phyloP scores from a whole-genome alignment of 2,329 filamentous ascomycete species.

The Hypomyces rosellus region DNA sequence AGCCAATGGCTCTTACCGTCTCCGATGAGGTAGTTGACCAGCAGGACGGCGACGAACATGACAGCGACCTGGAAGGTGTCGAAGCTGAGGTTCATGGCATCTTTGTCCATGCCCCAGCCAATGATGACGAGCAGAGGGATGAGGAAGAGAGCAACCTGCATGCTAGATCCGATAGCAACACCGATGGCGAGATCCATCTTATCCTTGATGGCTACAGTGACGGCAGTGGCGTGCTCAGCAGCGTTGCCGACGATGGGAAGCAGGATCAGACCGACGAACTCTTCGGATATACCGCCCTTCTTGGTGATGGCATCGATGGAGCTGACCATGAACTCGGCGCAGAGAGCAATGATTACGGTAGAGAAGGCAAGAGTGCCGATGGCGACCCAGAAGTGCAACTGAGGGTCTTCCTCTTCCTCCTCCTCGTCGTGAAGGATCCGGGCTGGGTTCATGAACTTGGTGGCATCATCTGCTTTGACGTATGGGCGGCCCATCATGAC shows the following conservation, averaged over 20 bases:
- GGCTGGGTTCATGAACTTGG: slow-evolving; percentile 37
- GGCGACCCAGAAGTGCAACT: slow-evolving; percentile 66
- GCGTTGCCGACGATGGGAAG: slow-evolving; percentile 80
- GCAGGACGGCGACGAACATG: slow-evolving; percentile 73
- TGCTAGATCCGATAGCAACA: slow-evolving; percentile 72
- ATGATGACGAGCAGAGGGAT: slow-evolving; percentile 71
- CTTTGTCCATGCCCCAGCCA: slow-evolving; percentile 66
- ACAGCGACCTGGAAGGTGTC: slow-evolving; percentile 85
- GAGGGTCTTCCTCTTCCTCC: slow-evolving; percentile 66
- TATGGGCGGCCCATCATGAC: slow-evolving; percentile 32
- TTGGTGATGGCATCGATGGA: slow-evolving; percentile 62
- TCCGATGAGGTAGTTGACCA: slow-evolving; percentile 80
- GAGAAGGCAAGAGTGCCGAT: slow-evolving; percentile 63
- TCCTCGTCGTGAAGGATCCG: slow-evolving; percentile 40
- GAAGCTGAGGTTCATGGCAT: slow-evolving; percentile 76
- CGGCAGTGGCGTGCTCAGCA: slow-evolving; percentile 74
- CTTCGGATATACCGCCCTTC: slow-evolving; percentile 54
- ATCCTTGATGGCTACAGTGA: slow-evolving; percentile 74
- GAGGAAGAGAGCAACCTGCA: slow-evolving; percentile 74
- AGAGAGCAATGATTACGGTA: slow-evolving; percentile 74
- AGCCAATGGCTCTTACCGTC: slow-evolving; percentile 81
- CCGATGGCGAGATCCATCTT: slow-evolving; percentile 82
- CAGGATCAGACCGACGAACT: slow-evolving; percentile 75
- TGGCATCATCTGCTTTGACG: slow-evolving; percentile 30
- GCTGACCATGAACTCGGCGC: slow-evolving; percentile 71